Percentiles rank a stretch among this genome's conserved stretches.
Evolutionary conservation across 1,284 basidiomycete genomes (phyloP).

Genomic region (Sporisorium iseilematis-ciliati): DNA sequence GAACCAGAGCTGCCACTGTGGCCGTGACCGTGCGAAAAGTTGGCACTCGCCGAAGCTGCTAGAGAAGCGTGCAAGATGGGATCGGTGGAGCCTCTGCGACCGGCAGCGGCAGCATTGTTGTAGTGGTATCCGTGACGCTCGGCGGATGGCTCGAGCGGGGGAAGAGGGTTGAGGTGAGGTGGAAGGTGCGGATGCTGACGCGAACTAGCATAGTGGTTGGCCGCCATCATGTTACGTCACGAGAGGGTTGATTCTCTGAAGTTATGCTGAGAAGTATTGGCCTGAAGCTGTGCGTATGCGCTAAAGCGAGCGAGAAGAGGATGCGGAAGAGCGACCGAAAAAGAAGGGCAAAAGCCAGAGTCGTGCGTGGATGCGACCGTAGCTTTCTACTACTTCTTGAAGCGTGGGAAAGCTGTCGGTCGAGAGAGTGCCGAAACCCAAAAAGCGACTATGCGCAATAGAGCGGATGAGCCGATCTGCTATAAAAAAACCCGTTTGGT

Average conservation of each 20-base stretch:
- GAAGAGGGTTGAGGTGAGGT: conserved; percentile 49
- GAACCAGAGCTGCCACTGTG: conserved; percentile 38
- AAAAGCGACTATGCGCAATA: not conserved
- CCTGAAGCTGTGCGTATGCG: too few relatives aligned
- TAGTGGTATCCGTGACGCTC: conserved; percentile 43
- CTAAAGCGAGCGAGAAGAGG: too few relatives aligned
- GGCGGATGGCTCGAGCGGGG: conserved; percentile 51
- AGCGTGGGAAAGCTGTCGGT: not conserved
- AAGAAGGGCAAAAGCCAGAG: not conserved
- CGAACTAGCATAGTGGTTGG: conserved; percentile 47
- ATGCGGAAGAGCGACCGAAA: too few relatives aligned
- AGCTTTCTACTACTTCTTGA: not conserved
- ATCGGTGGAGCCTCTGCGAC: conserved; percentile 53
- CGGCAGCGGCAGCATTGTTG: conserved; percentile 11
- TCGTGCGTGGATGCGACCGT: not conserved
- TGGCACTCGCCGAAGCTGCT: conserved; percentile 50
- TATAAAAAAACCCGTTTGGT: not conserved
- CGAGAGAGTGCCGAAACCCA: not conserved
- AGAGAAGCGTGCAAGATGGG: conserved; percentile 56
- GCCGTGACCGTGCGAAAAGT: conserved; percentile 37
- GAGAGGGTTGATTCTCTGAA: not conserved
- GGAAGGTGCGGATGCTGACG: conserved; percentile 54
- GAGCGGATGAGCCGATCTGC: not conserved
- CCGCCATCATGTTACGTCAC: conserved; percentile 46
- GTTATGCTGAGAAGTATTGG: not conserved